Percentiles rank a stretch among this genome's conserved stretches.
phyloP scores from a whole-genome alignment of 257 asterid genomes.

The Forsythia suspensa region DNA sequence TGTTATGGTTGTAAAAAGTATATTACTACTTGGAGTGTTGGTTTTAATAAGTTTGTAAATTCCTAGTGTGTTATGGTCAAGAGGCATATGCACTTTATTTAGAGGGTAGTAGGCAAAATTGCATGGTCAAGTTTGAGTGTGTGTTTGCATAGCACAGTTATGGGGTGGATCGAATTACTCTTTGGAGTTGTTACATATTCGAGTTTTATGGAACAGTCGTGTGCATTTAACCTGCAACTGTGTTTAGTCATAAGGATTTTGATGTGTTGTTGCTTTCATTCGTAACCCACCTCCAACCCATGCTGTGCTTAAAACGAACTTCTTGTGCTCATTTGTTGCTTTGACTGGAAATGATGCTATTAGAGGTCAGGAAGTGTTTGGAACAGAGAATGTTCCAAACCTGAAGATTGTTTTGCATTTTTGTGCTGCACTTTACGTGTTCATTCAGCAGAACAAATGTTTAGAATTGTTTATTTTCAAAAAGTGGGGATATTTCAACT shows the following conservation, averaged over 20 bases:
- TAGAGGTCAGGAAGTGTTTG: no score
- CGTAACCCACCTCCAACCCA: not conserved
- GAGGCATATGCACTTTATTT: conserved; percentile 19
- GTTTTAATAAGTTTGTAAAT: conserved; percentile 37
- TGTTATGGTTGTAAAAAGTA: conserved; percentile 11
- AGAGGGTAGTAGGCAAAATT: conserved; percentile 13
- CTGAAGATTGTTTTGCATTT: no score
- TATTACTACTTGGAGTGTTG: not conserved
- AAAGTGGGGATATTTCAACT: not conserved
- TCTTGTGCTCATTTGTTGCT: not conserved
- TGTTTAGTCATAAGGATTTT: not conserved
- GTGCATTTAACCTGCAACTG: not conserved
- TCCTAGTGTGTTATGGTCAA: conserved; percentile 20
- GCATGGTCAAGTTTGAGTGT: conserved; percentile 6
- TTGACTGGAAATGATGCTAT: no score
- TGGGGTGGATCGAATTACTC: not conserved
- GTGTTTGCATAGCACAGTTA: conserved; percentile 12
- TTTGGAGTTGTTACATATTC: conserved; percentile 1
- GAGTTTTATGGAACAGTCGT: conserved; percentile 10
- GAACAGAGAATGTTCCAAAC: no score
- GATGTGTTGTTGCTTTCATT: conserved; percentile 6
- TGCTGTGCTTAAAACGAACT: no score
- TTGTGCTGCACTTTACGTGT: no score
- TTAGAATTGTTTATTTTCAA: no score
- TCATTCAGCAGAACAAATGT: no score